Base-by-base conservation (phyloP, 2,329 filamentous ascomycete species). In the Leptosphaerulina australis region DNA sequence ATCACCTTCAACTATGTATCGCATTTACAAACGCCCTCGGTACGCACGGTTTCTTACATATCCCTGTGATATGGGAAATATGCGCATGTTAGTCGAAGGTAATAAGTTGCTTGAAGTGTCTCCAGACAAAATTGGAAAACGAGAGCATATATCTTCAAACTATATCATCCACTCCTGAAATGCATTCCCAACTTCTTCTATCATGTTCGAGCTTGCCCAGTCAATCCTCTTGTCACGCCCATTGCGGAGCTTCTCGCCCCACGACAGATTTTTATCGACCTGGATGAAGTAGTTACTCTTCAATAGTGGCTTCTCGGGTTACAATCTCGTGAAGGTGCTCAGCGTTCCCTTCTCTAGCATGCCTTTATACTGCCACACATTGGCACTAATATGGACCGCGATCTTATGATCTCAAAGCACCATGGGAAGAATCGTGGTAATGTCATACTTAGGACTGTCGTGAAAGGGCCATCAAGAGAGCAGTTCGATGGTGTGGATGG, bases 271-370 rank as follows among this genome's bases (percentile, higher is more conserved):
- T 48, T 91, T 88, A 65, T 95, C 90, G 1, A 94, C 89, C 73
- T 95, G 90, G 56, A 95, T 82, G 76, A 95, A 95, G 73, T 94
- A 95, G 68, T 94, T 93, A 68, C 92, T 90, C 50, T 90, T 79
- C 15, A 84, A 61, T 18, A 88, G 82, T 0, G 85, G 81, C 34
- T 84, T 83, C 31, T 90, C 85, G 1, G 87, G 87, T 64, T 82
- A 80, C 0, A 94, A 71, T 0, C 90, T 77, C 0, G 83, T 79
- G 76, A 95, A 94, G 76, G 95, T 91, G 68, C 88, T 90, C 75
- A 81, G 81, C 88, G 92, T 93, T 10, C 88, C 87, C 52, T 84
- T 86, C 67, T 91, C 85, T 9, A 93, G 76, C 66, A 90, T 90
- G 59, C 83, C 77, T 51, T 80, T 80, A 76, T 81, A 92, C 36